These are phyloP conservation scores for Mercurialis annua DNA, from an alignment of 345 rosid species.

Conservation along the genomic window DNA sequence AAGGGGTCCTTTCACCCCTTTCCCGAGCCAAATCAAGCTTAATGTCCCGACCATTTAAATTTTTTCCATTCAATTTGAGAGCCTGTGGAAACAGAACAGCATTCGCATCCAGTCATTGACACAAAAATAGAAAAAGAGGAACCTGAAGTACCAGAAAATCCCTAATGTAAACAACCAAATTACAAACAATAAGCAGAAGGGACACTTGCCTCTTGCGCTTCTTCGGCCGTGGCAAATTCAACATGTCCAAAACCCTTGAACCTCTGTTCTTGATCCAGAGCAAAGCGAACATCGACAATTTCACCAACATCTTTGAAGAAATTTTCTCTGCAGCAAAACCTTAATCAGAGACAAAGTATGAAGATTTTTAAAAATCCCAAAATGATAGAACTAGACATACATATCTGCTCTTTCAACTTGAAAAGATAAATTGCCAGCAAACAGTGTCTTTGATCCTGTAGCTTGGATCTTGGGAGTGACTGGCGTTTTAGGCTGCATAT, in stretches of 20 bases:
- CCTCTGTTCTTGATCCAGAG: conserved; percentile 42
- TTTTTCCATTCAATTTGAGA: conserved; percentile 47
- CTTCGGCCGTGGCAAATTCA: conserved; percentile 69
- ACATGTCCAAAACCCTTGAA: conserved; percentile 81
- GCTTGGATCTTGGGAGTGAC: conserved; percentile 39
- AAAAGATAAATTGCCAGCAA: conserved; percentile 66
- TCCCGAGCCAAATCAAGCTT: conserved; percentile 72
- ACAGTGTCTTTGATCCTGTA: conserved; percentile 59
- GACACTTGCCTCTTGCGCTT: conserved; percentile 52
- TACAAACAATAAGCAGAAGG: background rate
- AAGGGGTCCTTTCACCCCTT: conserved; percentile 42
- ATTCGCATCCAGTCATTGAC: no score
- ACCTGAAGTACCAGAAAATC: no score
- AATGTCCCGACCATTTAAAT: conserved; percentile 46
- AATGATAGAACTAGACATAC: conserved; percentile 31
- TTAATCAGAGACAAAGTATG: background rate
- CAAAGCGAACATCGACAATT: conserved; percentile 66
- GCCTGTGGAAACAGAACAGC: conserved; percentile 41
- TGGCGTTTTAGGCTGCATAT: conserved; percentile 64
- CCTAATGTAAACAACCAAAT: background rate
- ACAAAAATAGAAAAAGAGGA: background rate
- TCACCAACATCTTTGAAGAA: conserved; percentile 75
- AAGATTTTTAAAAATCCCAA: no score
- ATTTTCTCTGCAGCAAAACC: conserved; percentile 41
- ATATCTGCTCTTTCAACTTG: conserved; percentile 52